Evolutionary conservation across 345 rosid species (phyloP).

Genomic region (Ceriops tagal): DNA sequence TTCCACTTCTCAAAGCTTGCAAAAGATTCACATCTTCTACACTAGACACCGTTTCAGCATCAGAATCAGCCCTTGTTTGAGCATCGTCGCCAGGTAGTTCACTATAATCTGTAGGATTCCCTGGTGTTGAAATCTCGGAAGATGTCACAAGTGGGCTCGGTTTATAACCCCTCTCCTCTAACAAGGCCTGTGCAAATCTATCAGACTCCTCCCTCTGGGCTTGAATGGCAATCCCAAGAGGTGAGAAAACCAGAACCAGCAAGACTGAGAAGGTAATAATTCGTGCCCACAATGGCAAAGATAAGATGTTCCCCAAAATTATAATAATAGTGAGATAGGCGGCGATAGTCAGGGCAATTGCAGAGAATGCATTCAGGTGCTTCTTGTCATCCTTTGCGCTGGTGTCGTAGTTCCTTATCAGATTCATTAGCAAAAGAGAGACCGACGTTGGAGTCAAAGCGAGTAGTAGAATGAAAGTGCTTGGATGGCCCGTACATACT

Average conservation of each 20-base stretch:
- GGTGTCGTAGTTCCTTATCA: conserved; percentile 53
- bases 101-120: conserved; percentile 17
- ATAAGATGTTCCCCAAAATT: conserved; percentile 47
- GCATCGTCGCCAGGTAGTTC: conserved; percentile 25
- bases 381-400: conserved; percentile 51
- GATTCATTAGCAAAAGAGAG: conserved; percentile 62
- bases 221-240: conserved; percentile 50
- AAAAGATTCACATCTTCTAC: conserved; percentile 43
- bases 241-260: conserved; percentile 50
- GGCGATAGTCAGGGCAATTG: conserved; percentile 51
- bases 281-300: conserved; percentile 48
- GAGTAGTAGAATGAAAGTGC: conserved; percentile 59
- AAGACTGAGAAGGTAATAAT: conserved; percentile 39
- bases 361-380: conserved; percentile 69
- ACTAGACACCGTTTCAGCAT: conserved; percentile 7
- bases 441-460: conserved; percentile 57
- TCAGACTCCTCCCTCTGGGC: conserved; percentile 45
- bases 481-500: conserved; percentile 50
- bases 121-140: background rate
- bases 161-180: conserved; percentile 27
- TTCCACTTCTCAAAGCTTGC: conserved; percentile 43
- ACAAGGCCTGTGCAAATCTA: conserved; percentile 19
- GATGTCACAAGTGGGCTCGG: conserved; percentile 6
- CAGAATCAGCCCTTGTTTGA: conserved; percentile 14
- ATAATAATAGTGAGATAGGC: conserved; percentile 71